A percentile compares a stretch with the other conserved stretches of the same genome.
Conservation (phyloP, 768 basidiomycete species). For the Pulveroboletus sp. region DNA sequence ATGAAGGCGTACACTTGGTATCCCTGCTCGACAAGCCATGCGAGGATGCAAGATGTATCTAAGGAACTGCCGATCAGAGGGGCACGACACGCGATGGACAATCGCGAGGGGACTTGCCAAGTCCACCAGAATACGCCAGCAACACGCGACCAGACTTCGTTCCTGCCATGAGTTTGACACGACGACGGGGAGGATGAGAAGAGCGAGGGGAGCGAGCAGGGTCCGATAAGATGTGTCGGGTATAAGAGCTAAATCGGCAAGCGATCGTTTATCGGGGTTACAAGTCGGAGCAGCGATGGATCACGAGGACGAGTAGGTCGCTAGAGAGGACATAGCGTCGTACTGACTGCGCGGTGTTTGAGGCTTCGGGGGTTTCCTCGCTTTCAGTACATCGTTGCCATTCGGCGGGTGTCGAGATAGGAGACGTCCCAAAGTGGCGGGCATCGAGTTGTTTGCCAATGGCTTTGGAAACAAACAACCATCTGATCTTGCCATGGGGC, state of each 20-base stretch:
- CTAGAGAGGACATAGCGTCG: no score
- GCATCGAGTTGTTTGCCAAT: constrained; percentile 8
- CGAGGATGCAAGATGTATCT: constrained; percentile 98
- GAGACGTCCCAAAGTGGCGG: not conserved
- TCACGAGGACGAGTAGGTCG: no score
- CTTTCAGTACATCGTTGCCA: no score
- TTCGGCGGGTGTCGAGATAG: not conserved
- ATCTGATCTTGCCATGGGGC: constrained; percentile 41
- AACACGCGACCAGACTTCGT: constrained; percentile 76
- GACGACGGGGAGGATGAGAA: not conserved
- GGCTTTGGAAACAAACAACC: constrained; percentile 18
- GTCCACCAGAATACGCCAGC: constrained; percentile 96
- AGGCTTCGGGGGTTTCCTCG: no score
- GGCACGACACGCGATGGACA: not conserved
- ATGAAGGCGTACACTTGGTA: constrained; percentile 98
- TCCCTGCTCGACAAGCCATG: constrained; percentile 97
- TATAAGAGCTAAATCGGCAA: not conserved
- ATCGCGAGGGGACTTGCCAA: constrained; percentile 57
- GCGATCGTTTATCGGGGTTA: no score
- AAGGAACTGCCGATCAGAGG: constrained; percentile 9
- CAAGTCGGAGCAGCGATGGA: not conserved
- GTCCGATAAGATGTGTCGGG: not conserved
- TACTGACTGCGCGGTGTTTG: no score
- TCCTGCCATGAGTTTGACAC: constrained; percentile 9
- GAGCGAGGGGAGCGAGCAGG: not conserved